Base-by-base conservation (phyloP, 768 basidiomycete genomes). In the Kwoniella sp. region DNA sequence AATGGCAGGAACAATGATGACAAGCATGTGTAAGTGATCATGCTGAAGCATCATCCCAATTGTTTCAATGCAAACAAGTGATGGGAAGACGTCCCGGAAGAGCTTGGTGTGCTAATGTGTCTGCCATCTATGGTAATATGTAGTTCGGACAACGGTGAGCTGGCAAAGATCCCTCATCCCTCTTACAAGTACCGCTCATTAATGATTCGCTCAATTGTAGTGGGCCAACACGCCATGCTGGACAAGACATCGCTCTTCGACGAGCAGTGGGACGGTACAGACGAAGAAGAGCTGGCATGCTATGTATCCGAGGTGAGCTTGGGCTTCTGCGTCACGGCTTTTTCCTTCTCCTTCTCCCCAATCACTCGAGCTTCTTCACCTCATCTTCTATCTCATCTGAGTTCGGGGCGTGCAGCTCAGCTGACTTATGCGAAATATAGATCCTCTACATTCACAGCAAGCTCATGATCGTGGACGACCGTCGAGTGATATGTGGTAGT, bases 381-480 rank as follows among this genome's bases (percentile, higher is more conserved):
- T n/a, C n/a, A n/a, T n/a, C 34, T 34, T 9, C 37, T n/a, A 28
- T 65, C 74, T 25, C 74, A 63, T 61, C 63, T n/a, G n/a, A n/a
- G n/a, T n/a, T n/a, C n/a, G n/a, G n/a, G n/a, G n/a, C 61, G 28
- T 48, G 58, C 56, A 9, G 22, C 28, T 8, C 23, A 54, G 52
- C 55, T 55, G 38, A 60, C 48, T 86, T 29, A 7, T 25, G 22
- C 87, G 88, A n/a, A 89, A 71, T 81, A 89, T 54, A 73, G 75
- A 63, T 69, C 23, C 68, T 67, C 63, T 79, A 75, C 68, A 80
- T 81, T 54, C 76, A 79, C 68, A 76, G 72, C 58, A 79, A 83
- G 66, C 78, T 95, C 26, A 95, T 96, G 93, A 91, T 95, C 58
- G 91, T 96, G 37, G 94, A 96, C 74, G 94, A 97, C 76, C 85